Percentiles rank a stretch among this genome's conserved stretches.
phyloP scores from a whole-genome alignment of 2,329 filamentous ascomycete genomes.

The Alternaria alternata region DNA sequence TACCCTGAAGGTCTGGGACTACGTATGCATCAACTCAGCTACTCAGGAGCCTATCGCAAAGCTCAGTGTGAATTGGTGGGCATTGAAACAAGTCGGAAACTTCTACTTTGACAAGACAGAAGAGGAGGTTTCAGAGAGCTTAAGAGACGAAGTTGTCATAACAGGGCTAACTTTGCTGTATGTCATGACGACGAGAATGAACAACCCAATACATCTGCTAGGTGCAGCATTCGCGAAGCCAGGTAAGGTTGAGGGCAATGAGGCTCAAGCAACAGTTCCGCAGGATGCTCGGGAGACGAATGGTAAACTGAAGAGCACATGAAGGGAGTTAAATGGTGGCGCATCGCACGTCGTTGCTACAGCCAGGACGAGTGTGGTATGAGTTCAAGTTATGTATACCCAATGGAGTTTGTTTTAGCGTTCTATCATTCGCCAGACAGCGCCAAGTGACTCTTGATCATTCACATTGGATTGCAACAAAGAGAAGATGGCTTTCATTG shows the following conservation, averaged over 20 bases:
- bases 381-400: background rate
- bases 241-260: slow-evolving; percentile 20
- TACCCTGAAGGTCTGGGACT: slow-evolving; percentile 29
- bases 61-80: slow-evolving; percentile 28
- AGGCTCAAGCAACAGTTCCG: background rate
- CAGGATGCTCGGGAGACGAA: background rate
- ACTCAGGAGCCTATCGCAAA: slow-evolving; percentile 30
- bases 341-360: background rate
- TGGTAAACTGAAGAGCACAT: background rate
- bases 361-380: background rate
- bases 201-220: slow-evolving; percentile 27
- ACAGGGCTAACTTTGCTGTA: slow-evolving; percentile 28
- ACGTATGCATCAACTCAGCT: slow-evolving; percentile 24
- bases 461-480: background rate
- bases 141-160: slow-evolving; percentile 30
- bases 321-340: background rate
- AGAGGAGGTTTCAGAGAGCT: slow-evolving; percentile 12
- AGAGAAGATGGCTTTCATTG: background rate
- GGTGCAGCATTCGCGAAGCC: slow-evolving; percentile 28
- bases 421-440: background rate
- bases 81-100: slow-evolving; percentile 28
- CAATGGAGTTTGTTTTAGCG: background rate
- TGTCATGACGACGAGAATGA: slow-evolving; percentile 29
- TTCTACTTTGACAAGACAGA: slow-evolving; percentile 26
- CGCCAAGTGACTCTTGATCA: background rate